phyloP scores from a whole-genome alignment of 192 early-diverging fungal species.

The Umbelopsis sp. region DNA sequence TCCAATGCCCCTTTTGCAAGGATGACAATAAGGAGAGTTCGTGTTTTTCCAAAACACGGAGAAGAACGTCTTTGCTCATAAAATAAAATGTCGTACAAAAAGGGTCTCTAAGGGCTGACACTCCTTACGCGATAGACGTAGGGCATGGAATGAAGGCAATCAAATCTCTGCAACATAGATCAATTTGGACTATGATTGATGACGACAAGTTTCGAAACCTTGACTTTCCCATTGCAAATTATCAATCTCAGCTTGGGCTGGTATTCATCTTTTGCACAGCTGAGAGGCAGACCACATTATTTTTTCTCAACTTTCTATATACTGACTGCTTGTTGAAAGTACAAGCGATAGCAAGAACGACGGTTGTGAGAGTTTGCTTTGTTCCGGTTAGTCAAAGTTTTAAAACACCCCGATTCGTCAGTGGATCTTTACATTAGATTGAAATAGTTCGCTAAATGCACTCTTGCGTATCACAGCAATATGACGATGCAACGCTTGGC shows the following conservation, averaged over 20 bases:
- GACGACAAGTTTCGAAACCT: too few relatives aligned
- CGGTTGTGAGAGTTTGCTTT: not conserved
- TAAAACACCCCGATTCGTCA: not conserved
- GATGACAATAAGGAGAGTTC: not conserved
- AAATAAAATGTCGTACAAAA: too few relatives aligned
- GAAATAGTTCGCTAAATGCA: not conserved
- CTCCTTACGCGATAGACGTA: too few relatives aligned
- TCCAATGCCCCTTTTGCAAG: conserved; percentile 19
- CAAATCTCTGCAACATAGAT: too few relatives aligned
- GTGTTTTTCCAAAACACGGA: not conserved
- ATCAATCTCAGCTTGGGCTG: not conserved
- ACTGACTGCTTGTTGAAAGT: conserved; percentile 1
- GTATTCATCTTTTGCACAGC: too few relatives aligned
- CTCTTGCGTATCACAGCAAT: not conserved
- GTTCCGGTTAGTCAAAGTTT: conserved; percentile 4
- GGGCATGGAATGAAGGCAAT: too few relatives aligned
- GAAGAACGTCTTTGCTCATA: too few relatives aligned
- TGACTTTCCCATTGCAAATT: too few relatives aligned
- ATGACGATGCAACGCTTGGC: conserved; percentile 22
- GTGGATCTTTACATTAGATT: not conserved
- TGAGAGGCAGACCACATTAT: not conserved
- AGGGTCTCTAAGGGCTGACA: too few relatives aligned
- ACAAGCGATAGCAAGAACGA: not conserved
- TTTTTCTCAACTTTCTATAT: conserved; percentile 12
- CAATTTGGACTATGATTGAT: too few relatives aligned